These are phyloP conservation scores for Hawksworthiomyces lignivorus DNA, from an alignment of 2,329 filamentous ascomycete genomes.

Conservation along the genomic window DNA sequence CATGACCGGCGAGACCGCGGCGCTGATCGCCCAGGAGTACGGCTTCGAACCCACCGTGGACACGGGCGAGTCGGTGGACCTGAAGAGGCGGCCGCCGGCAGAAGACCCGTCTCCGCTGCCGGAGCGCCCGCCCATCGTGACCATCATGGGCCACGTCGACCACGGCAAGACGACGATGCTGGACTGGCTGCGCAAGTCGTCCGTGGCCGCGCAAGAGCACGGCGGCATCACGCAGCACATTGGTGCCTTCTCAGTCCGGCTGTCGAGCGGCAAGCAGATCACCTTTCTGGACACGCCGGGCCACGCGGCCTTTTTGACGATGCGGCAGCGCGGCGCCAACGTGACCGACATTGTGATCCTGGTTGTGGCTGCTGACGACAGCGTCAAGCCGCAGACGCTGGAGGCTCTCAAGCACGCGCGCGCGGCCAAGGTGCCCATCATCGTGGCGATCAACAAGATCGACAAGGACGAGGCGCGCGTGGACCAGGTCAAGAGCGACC, in stretches of 20 bases:
- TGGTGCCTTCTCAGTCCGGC: constrained; percentile 85
- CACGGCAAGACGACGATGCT: constrained; percentile 96
- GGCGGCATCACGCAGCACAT: constrained; percentile 98
- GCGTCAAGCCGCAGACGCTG: constrained; percentile 92
- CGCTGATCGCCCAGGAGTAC: constrained; percentile 84
- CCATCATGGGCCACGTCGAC: constrained; percentile 99
- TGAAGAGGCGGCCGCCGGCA: constrained; percentile 60
- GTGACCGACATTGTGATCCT: constrained; percentile 96
- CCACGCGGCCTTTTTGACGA: constrained; percentile 89
- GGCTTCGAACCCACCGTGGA: constrained; percentile 81
- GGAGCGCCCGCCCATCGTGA: constrained; percentile 80
- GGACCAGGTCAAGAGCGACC: constrained; percentile 80
- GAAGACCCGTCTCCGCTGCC: constrained; percentile 64
- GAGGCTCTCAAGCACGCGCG: constrained; percentile 94
- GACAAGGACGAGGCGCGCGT: constrained; percentile 79
- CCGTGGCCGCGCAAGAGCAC: constrained; percentile 82
- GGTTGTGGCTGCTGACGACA: constrained; percentile 93
- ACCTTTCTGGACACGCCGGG: constrained; percentile 97
- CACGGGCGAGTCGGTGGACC: constrained; percentile 56
- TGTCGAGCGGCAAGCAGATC: constrained; percentile 80
- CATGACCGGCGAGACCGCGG: constrained; percentile 83
- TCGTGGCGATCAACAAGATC: constrained; percentile 96
- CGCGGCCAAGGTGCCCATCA: constrained; percentile 81
- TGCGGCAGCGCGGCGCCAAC: constrained; percentile 91
- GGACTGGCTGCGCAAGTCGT: constrained; percentile 88